A percentile compares a stretch with the other conserved stretches of the same genome.
phyloP scores from a whole-genome alignment of 805 yeast genomes.

The Ogataea dorogensis region DNA sequence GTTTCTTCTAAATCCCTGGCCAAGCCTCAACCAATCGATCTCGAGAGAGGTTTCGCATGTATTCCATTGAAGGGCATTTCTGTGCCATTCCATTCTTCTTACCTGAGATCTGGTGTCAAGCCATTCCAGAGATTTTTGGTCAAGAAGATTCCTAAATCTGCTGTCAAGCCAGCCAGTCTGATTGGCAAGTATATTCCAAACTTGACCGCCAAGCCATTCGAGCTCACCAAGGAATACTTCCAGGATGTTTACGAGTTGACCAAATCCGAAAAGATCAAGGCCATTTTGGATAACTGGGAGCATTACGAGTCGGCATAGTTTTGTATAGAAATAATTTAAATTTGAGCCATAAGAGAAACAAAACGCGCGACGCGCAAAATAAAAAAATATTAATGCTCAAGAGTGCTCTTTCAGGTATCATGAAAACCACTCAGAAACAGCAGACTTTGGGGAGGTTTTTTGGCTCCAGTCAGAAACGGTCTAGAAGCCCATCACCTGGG shows the following conservation, averaged over 20 bases:
- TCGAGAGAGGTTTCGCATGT: slow-evolving; percentile 97
- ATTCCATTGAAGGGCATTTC: slow-evolving; percentile 98
- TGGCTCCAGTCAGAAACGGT: slow-evolving; percentile 14
- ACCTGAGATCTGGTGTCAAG: slow-evolving; percentile 96
- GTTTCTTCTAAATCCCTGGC: slow-evolving; percentile 76
- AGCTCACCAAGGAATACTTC: slow-evolving; percentile 94
- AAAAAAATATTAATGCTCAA: slow-evolving; percentile 1
- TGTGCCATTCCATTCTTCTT: slow-evolving; percentile 99
- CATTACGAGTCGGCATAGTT: slow-evolving; percentile 55
- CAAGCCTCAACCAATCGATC: slow-evolving; percentile 94
- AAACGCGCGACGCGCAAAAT: slow-evolving; percentile 6
- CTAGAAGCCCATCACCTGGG: slow-evolving; percentile 13
- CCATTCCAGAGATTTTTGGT: slow-evolving; percentile 97
- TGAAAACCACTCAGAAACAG: slow-evolving; percentile 18
- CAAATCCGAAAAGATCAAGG: slow-evolving; percentile 85
- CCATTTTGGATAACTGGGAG: slow-evolving; percentile 94
- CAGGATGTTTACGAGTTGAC: slow-evolving; percentile 93
- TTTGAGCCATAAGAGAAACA: slow-evolving; percentile 2
- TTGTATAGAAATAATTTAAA: slow-evolving; percentile 6
- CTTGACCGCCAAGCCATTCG: slow-evolving; percentile 96
- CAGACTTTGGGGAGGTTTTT: slow-evolving; percentile 24
- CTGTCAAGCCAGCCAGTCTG: slow-evolving; percentile 91
- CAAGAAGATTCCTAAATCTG: slow-evolving; percentile 92
- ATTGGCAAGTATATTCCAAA: slow-evolving; percentile 97
- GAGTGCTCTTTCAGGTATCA: slow-evolving; percentile 1